phyloP scores from a whole-genome alignment of 2,329 filamentous ascomycete genomes.

The Clarireedia paspali region DNA sequence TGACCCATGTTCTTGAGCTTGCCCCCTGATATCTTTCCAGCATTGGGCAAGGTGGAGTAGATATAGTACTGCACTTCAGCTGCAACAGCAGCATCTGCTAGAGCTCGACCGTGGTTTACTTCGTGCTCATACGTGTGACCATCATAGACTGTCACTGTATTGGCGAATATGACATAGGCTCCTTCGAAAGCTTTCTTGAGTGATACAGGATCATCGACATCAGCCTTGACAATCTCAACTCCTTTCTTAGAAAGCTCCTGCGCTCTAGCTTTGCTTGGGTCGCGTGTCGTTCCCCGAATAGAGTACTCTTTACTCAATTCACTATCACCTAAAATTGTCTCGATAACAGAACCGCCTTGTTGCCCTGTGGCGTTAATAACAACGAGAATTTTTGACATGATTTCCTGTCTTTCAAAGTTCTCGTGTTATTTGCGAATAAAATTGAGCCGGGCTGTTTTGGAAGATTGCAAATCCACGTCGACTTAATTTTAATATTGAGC shows the following conservation, averaged over 20 bases:
- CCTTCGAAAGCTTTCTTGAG: constrained; percentile 35
- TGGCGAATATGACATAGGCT: constrained; percentile 40
- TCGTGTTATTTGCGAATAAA: no score
- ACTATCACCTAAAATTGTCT: constrained; percentile 37
- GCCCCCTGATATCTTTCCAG: constrained; percentile 30
- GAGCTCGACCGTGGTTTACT: constrained; percentile 32
- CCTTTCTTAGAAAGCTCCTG: constrained; percentile 33
- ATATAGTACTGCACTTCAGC: constrained; percentile 35
- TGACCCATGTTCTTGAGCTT: constrained; percentile 30
- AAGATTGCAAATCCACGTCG: no score
- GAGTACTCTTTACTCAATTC: constrained; percentile 32
- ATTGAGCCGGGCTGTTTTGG: no score
- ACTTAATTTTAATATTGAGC: not conserved
- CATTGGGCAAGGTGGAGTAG: constrained; percentile 35
- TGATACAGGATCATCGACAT: constrained; percentile 37
- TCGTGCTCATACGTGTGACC: constrained; percentile 6
- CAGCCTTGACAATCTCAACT: constrained; percentile 33
- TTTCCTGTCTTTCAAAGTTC: not conserved
- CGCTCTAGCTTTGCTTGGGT: constrained; percentile 34
- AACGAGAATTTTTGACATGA: constrained; percentile 21
- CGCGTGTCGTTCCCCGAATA: constrained; percentile 40
- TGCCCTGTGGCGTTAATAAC: constrained; percentile 37
- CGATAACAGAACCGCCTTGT: constrained; percentile 31
- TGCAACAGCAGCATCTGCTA: constrained; percentile 35
- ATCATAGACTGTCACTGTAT: constrained; percentile 33